These are phyloP conservation scores for Penicillium taxi DNA, from an alignment of 495 filamentous ascomycete genomes.

Conservation along the genomic window DNA sequence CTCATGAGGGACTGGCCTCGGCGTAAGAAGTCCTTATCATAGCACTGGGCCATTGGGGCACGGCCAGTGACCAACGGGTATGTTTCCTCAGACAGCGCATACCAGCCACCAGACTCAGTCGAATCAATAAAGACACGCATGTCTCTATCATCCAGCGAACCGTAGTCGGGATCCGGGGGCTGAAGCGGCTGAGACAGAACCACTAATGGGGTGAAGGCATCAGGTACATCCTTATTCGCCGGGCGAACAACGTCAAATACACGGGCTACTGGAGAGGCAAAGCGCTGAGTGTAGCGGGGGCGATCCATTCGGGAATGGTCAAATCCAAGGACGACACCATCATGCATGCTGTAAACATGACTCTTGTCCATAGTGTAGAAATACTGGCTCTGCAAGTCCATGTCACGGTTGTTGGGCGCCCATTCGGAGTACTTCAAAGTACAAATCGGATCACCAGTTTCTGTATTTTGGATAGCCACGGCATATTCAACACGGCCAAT, in stretches of 20 bases:
- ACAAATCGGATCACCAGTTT: slow-evolving; percentile 69
- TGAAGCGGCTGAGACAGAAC: slow-evolving; percentile 78
- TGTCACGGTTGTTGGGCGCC: slow-evolving; percentile 86
- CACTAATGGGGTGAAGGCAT: slow-evolving; percentile 54
- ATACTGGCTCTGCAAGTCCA: slow-evolving; percentile 80
- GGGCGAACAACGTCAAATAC: slow-evolving; percentile 87
- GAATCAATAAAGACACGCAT: slow-evolving; percentile 78
- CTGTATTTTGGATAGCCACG: slow-evolving; percentile 69
- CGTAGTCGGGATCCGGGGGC: slow-evolving; percentile 52
- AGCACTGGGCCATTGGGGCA: slow-evolving; percentile 55
- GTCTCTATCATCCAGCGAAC: slow-evolving; percentile 47
- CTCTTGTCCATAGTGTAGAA: slow-evolving; percentile 69
- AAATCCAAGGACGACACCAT: slow-evolving; percentile 79
- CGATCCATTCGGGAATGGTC: slow-evolving; percentile 52
- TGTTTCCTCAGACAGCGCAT: slow-evolving; percentile 78
- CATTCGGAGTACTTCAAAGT: slow-evolving; percentile 92
- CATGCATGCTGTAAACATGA: slow-evolving; percentile 79
- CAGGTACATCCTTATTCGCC: slow-evolving; percentile 45
- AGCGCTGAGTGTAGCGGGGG: slow-evolving; percentile 56
- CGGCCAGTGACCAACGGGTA: slow-evolving; percentile 76
- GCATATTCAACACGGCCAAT: slow-evolving; percentile 83
- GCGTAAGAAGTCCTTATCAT: slow-evolving; percentile 50
- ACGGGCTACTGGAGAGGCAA: slow-evolving; percentile 75
- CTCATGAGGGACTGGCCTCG: slow-evolving; percentile 35
- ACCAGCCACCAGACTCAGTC: slow-evolving; percentile 81